A percentile compares a stretch with the other conserved stretches of the same genome.
Conservation (phyloP, 192 early-diverging fungal species). For the Pecoramyces ruminantium region DNA sequence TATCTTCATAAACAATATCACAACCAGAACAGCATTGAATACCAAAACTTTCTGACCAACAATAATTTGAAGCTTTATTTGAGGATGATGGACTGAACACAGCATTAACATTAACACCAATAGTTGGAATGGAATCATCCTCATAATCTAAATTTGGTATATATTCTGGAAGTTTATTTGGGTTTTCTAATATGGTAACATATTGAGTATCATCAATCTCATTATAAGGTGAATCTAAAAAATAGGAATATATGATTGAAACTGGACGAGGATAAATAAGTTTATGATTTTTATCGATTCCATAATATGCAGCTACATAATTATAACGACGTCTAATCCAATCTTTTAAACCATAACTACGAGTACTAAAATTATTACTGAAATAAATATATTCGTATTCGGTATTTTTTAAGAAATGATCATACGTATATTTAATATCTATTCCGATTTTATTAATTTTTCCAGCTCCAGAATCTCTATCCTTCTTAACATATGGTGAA, state of each 20-base stretch:
- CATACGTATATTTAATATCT: neutral
- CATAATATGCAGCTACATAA: neutral
- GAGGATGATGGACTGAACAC: neutral
- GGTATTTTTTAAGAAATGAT: neutral
- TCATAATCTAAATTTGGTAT: neutral
- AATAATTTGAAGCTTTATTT: neutral
- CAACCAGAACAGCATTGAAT: neutral
- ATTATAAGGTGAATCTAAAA: neutral
- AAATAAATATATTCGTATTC: neutral
- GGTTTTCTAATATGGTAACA: neutral
- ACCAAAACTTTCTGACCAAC: neutral
- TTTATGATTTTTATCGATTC: neutral
- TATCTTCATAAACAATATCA: neutral
- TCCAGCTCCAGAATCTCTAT: neutral
- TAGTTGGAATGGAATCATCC: neutral
- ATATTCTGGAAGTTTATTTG: neutral
- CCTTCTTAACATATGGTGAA: neutral
- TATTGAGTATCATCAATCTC: neutral
- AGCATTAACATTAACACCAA: neutral
- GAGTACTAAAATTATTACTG: neutral
- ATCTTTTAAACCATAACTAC: neutral
- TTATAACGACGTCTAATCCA: neutral
- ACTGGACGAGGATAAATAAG: neutral
- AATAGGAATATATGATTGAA: neutral
- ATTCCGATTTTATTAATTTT: neutral